Base-by-base conservation (phyloP, 192 early-diverging fungal species). In the Powellomyces hirtus region DNA sequence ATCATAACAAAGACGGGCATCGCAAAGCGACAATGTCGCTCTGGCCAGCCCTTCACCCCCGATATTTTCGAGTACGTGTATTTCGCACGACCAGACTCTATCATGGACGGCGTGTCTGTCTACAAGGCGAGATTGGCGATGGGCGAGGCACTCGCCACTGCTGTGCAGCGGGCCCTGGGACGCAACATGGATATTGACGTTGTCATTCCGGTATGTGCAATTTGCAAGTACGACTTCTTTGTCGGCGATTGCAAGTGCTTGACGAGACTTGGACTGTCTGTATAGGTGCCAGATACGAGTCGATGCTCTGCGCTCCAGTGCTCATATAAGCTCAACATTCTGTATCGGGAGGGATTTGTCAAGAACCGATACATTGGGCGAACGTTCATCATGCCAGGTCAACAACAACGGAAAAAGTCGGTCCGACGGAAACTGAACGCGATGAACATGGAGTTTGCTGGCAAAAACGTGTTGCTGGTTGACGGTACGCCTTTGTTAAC, bases 331-430 rank as follows among this genome's bases (percentile, higher is more conserved):
- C 79, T 99, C 59, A 90, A 93, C 55, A 88, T 94, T 57, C 73
- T 88, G 49, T 99, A 95, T 75, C 93, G 97, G 63, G 97, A 99
- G 89, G 97, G 97, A 4, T 98, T 99, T 77, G 94, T 96, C 82
- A 99, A 99, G 83, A 99, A 99, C 87, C 81, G 95, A 66, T 99
- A 99, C 75, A 86, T 99, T 81, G 97, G 96, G 18, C 88, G 97
- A 65, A 98, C 97, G 20, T 99, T 99, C 69, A 99, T 99, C 68
- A 99, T 99, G 97, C 96, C 97, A 29, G 97, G 95, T 20, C 97
- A 99, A 78, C 67, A 59, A 24, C 66, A 77, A 45, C 40, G 81
- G 68, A 73, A 75, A 45, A 94, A 95, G 81, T 93, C 89, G 68
- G 97, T 99, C 33, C 78, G 95, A 27, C 87, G 95, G 75, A 99